Evolutionary conservation across 768 basidiomycete species (phyloP), one percentile per base, ranked within the genome.

Genomic region (Hypholoma sublateritium): DNA sequence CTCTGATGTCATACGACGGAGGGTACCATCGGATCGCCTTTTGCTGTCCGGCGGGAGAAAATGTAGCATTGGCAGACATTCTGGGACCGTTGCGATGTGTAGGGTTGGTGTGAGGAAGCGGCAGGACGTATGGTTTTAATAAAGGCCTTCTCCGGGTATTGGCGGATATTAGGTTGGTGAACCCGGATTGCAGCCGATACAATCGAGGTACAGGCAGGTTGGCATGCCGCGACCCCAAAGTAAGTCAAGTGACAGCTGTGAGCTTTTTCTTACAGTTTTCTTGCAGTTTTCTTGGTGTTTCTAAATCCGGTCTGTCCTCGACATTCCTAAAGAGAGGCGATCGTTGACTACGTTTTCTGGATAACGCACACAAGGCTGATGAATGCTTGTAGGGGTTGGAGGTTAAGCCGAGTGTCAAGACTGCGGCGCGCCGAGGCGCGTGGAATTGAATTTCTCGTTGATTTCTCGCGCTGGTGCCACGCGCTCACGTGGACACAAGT

Each of bases 1-100:
- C 81, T 37, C 87, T 80, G 55, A 91, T 83, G 67, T 91, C 84
- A 63, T 81, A 85, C 7, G 83, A 78, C 13, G 87, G 87, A 21
- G 88, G 87, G 62, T 88, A 74, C 80, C 83, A 87, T 50, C 83
- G 77, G 36, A 89, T 72, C 9, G 82, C 85, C 55, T 70, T 76
- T 68, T 74, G 72, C 37, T 54, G 39, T 45, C 56, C 62, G 37
- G 62, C 56, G 28, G 50, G 58, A 45, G 51, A 47, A 47, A 47
- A 50, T 32, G 28, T 5, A 44, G 45, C 32, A 19, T 44, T 43
- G 53, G 56, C 47, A 14, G 62, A 14, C 65, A 66, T 63, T 37
- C n/a, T 50, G 48, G 17, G 25, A 13, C 16, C 28, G 28, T 32
- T 32, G 28, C 28, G 5, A 9, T 32, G 9, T 32, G 28, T 32